These are phyloP conservation scores for Echinochloa phyllopogon DNA, from an alignment of 176 grass and related monocot genomes.

Conservation along the genomic window DNA sequence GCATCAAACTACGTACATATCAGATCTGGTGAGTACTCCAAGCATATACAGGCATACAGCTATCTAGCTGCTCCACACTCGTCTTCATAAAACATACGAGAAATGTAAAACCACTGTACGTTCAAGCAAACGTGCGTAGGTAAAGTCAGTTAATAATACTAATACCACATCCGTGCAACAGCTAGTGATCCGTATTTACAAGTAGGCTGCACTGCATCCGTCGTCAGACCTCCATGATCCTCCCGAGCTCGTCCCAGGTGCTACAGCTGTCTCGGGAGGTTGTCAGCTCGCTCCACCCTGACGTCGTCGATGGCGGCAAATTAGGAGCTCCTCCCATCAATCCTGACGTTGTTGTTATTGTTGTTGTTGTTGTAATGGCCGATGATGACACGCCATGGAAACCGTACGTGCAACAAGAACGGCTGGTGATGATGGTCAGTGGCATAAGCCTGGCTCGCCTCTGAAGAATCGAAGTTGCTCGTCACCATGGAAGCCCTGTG, in stretches of 20 bases:
- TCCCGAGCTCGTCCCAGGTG: conserved; percentile 67
- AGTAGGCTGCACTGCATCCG: neutral
- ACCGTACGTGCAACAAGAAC: conserved; percentile 11
- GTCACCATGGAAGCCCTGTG: neutral
- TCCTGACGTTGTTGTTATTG: neutral
- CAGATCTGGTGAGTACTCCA: no score
- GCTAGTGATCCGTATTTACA: conserved; percentile 21
- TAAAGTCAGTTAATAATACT: neutral
- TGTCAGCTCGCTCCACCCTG: conserved; percentile 6
- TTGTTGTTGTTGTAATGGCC: neutral
- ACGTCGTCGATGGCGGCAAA: neutral
- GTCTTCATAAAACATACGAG: neutral
- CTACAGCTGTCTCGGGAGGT: conserved; percentile 27
- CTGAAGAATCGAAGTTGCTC: neutral
- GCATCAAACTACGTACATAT: no score
- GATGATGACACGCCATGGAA: conserved; percentile 35
- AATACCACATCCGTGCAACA: neutral
- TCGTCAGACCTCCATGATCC: conserved; percentile 50
- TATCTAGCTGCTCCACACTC: neutral
- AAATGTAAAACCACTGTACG: neutral
- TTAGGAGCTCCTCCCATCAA: neutral
- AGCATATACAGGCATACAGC: no score
- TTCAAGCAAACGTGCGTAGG: neutral
- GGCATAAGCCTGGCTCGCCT: neutral
- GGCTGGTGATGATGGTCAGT: neutral